A percentile compares a stretch with the other conserved stretches of the same genome.
Evolutionary conservation across 257 asterid species (phyloP).

Genomic region (Rauvolfia tetraphylla): DNA sequence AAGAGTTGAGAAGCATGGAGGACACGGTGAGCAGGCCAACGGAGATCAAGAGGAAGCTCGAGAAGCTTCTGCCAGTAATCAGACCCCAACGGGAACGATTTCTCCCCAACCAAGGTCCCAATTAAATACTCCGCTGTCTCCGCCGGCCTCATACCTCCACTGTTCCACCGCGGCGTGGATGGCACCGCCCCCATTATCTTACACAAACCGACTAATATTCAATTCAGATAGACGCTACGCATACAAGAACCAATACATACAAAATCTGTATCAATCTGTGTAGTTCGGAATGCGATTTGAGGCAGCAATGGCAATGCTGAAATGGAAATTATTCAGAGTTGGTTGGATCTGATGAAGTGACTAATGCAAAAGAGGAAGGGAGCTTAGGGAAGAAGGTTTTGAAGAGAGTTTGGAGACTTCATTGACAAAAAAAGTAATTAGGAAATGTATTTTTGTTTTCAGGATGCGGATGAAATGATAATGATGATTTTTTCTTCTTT

Average conservation of each 20-base stretch:
- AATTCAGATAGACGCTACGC: background rate
- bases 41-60: slow-evolving; percentile 78
- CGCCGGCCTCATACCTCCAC: slow-evolving; percentile 56
- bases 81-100: slow-evolving; percentile 70
- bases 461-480: background rate
- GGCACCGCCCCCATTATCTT: slow-evolving; percentile 80
- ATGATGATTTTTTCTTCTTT: background rate
- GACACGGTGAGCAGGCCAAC: slow-evolving; percentile 76
- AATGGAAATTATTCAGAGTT: background rate
- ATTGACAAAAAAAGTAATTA: background rate
- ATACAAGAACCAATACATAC: background rate
- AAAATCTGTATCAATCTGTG: background rate
- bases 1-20: slow-evolving; percentile 69
- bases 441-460: background rate
- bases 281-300: slow-evolving; percentile 12
- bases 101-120: slow-evolving; percentile 70
- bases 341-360: slow-evolving; percentile 21
- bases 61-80: slow-evolving; percentile 99
- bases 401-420: slow-evolving; percentile 13
- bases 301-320: background rate
- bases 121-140: slow-evolving; percentile 81
- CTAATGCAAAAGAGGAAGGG: slow-evolving; percentile 1
- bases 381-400: slow-evolving; percentile 21
- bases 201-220: slow-evolving; percentile 4
- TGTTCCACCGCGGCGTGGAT: slow-evolving; percentile 65